Percentiles rank a stretch among this genome's conserved stretches.
phyloP scores from a whole-genome alignment of 176 grass and related monocot species.

The Luzula sylvatica region DNA sequence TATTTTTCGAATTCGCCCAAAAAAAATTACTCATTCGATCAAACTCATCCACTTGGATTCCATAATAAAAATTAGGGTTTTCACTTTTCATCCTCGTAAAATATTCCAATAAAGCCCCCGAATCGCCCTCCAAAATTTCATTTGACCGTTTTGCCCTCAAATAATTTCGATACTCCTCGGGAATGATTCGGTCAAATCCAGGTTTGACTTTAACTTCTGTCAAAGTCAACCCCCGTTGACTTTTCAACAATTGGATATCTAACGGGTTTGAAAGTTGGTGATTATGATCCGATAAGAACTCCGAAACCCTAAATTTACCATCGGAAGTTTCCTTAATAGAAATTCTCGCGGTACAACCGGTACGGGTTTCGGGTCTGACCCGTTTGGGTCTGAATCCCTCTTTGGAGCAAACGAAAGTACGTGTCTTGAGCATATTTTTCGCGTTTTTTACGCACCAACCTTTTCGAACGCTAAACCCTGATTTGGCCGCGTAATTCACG shows the following conservation, averaged over 20 bases:
- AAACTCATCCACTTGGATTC: constrained; percentile 82
- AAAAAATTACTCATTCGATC: constrained; percentile 73
- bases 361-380: constrained; percentile 54
- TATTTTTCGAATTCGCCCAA: constrained; percentile 73
- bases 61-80: constrained; percentile 82
- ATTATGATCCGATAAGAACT: constrained; percentile 79
- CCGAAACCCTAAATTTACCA: constrained; percentile 66
- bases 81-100: constrained; percentile 71
- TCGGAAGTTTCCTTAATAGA: constrained; percentile 44
- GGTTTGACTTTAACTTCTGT: constrained; percentile 30
- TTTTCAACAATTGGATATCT: constrained; percentile 83
- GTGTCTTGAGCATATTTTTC: constrained; percentile 34
- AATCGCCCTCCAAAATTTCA: constrained; percentile 41
- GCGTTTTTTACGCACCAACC: constrained; percentile 72
- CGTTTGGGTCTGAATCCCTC: constrained; percentile 68
- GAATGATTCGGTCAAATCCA: constrained; percentile 48
- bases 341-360: constrained; percentile 66
- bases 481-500: constrained; percentile 62
- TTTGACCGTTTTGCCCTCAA: constrained; percentile 43
- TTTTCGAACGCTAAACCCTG: constrained; percentile 82
- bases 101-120: constrained; percentile 59
- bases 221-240: constrained; percentile 29
- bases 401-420: constrained; percentile 73
- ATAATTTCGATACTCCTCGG: constrained; percentile 73
- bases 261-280: constrained; percentile 82